These are phyloP conservation scores for Thymus mandschuricus DNA, from an alignment of 257 asterid species.

Conservation along the genomic window DNA sequence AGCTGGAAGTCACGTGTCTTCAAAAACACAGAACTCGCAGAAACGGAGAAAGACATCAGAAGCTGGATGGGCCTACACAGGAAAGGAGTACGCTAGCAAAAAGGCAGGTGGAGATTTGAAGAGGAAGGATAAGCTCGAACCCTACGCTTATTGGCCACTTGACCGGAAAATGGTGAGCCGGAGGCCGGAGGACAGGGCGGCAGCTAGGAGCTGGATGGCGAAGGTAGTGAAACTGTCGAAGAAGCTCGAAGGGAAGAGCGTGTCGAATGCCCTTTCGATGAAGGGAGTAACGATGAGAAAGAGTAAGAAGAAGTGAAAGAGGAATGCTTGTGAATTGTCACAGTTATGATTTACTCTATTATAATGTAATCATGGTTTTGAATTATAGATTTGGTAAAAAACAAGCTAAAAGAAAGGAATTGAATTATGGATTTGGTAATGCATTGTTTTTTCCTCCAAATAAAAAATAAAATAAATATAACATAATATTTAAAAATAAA, in stretches of 20 bases:
- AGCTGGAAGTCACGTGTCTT: constrained; percentile 53
- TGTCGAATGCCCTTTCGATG: constrained; percentile 60
- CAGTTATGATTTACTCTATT: not conserved
- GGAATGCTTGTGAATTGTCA: constrained; percentile 8
- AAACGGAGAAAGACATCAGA: constrained; percentile 73
- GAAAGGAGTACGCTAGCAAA: constrained; percentile 85
- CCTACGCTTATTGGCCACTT: constrained; percentile 98
- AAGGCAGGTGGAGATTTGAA: constrained; percentile 88
- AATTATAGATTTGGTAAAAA: no score
- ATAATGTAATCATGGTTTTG: no score
- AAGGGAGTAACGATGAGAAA: constrained; percentile 44
- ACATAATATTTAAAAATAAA: no score
- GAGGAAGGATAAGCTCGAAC: constrained; percentile 92
- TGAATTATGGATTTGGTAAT: no score
- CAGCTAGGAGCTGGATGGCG: constrained; percentile 90
- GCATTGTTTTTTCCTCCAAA: no score
- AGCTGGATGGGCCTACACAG: constrained; percentile 84
- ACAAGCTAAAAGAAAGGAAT: no score
- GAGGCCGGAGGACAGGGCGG: constrained; percentile 83
- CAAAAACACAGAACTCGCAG: constrained; percentile 49
- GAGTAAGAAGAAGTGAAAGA: constrained; percentile 41
- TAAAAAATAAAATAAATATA: no score
- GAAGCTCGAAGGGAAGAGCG: constrained; percentile 88
- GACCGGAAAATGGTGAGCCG: constrained; percentile 95
- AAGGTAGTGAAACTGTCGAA: constrained; percentile 80